phyloP scores from a whole-genome alignment of 2,329 filamentous ascomycete species.

The Penicillium sp. region DNA sequence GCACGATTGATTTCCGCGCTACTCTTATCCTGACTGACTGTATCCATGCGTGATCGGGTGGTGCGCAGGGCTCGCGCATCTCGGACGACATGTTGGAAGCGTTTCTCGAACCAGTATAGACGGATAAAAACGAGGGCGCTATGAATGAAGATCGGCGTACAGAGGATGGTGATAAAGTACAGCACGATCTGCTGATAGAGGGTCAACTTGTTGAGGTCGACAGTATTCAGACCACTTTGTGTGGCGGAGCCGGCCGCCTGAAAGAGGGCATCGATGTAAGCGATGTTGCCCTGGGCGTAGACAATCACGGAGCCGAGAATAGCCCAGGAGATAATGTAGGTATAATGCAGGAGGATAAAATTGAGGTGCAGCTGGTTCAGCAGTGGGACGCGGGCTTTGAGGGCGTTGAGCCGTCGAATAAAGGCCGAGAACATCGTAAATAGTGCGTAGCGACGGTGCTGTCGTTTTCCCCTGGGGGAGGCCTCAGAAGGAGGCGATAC shows the following conservation, averaged over 20 bases:
- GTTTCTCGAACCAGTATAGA: slow-evolving; percentile 97
- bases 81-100: slow-evolving; percentile 81
- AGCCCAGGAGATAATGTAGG: slow-evolving; percentile 76
- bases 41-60: slow-evolving; percentile 64
- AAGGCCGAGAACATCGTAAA: slow-evolving; percentile 36
- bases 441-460: slow-evolving; percentile 11
- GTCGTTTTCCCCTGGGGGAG: slow-evolving; percentile 16
- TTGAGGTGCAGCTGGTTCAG: slow-evolving; percentile 45
- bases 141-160: slow-evolving; percentile 84
- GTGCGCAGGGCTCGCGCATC: slow-evolving; percentile 71
- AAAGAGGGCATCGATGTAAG: slow-evolving; percentile 87
- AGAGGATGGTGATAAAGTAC: slow-evolving; percentile 71
- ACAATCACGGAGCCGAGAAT: slow-evolving; percentile 78
- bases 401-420: slow-evolving; percentile 19
- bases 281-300: slow-evolving; percentile 66
- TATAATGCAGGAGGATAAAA: slow-evolving; percentile 59
- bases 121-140: slow-evolving; percentile 87
- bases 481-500: slow-evolving; percentile 15
- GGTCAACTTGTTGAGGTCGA: slow-evolving; percentile 67
- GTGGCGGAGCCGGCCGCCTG: slow-evolving; percentile 85
- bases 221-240: slow-evolving; percentile 88
- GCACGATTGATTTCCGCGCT: slow-evolving; percentile 40
- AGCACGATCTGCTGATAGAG: slow-evolving; percentile 76
- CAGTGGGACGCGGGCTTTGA: slow-evolving; percentile 43
- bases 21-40: slow-evolving; percentile 51